Evolutionary conservation across 2,329 filamentous ascomycete species (phyloP).

Genomic region (Cytospora chrysosperma): DNA sequence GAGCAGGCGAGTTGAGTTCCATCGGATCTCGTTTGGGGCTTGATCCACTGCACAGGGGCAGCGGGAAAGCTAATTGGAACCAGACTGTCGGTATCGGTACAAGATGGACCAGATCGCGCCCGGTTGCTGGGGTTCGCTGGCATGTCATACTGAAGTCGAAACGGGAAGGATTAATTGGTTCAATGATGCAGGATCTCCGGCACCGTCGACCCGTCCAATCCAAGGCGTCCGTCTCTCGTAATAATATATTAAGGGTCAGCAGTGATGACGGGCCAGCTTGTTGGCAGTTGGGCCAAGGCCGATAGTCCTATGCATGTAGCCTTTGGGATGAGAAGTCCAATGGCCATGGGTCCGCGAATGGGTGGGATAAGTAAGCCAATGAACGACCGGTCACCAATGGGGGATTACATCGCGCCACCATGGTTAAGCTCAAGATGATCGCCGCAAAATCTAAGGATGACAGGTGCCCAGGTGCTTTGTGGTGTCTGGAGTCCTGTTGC

Average conservation of each 20-base stretch:
- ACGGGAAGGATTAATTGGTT: conserved; percentile 12
- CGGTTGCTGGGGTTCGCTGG: not conserved
- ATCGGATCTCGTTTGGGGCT: conserved; percentile 17
- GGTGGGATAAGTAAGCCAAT: not conserved
- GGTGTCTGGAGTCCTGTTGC: not conserved
- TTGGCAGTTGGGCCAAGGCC: not conserved
- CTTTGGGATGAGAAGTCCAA: too few relatives aligned
- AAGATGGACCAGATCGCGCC: not conserved
- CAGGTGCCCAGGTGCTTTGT: not conserved
- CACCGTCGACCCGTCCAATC: not conserved
- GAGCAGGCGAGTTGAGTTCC: conserved; percentile 7
- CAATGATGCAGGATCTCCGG: conserved; percentile 1
- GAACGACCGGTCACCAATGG: not conserved
- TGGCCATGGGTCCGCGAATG: not conserved
- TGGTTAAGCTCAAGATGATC: not conserved
- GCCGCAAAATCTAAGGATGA: not conserved
- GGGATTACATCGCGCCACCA: not conserved
- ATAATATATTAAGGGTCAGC: not conserved
- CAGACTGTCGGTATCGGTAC: conserved; percentile 24
- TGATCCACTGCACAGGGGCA: conserved; percentile 21
- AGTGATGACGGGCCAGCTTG: not conserved
- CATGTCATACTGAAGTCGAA: not conserved
- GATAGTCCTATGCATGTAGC: too few relatives aligned
- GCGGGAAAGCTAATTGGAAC: conserved; percentile 25
- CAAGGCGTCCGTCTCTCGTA: not conserved